Conservation (phyloP, 1,139 yeast genomes). For the Komagataea norvegica region DNA sequence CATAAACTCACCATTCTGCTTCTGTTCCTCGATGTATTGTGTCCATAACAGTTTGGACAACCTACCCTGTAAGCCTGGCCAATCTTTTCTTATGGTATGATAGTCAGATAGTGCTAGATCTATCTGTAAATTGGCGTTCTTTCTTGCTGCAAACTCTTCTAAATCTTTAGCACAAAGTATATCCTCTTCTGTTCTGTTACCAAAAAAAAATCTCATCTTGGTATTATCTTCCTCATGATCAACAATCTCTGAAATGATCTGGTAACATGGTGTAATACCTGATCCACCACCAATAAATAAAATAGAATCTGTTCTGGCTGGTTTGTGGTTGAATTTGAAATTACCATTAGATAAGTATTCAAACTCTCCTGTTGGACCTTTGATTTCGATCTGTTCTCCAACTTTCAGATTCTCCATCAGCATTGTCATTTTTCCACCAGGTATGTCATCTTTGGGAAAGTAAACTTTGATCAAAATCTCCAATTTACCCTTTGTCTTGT, state of each 20-base stretch:
- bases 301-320: conserved; percentile 33
- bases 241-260: conserved; percentile 44
- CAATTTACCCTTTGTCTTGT: conserved; percentile 25
- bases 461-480: conserved; percentile 29
- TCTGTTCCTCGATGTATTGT: conserved; percentile 16
- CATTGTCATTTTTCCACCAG: conserved; percentile 30
- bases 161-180: conserved; percentile 45
- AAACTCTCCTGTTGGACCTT: conserved; percentile 60
- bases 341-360: conserved; percentile 46
- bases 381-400: conserved; percentile 31
- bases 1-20: conserved; percentile 20
- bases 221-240: conserved; percentile 43
- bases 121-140: conserved; percentile 41
- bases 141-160: conserved; percentile 32
- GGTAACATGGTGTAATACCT: conserved; percentile 55
- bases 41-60: conserved; percentile 16
- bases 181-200: conserved; percentile 42
- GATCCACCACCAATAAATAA: conserved; percentile 56
- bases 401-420: conserved; percentile 24
- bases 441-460: conserved; percentile 26
- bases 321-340: conserved; percentile 17
- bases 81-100: conserved; percentile 30
- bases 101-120: conserved; percentile 43
- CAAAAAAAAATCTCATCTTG: conserved; percentile 43
- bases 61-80: conserved; percentile 36